Evolutionary conservation across 345 rosid species (phyloP).

Genomic region (Populus simonii): DNA sequence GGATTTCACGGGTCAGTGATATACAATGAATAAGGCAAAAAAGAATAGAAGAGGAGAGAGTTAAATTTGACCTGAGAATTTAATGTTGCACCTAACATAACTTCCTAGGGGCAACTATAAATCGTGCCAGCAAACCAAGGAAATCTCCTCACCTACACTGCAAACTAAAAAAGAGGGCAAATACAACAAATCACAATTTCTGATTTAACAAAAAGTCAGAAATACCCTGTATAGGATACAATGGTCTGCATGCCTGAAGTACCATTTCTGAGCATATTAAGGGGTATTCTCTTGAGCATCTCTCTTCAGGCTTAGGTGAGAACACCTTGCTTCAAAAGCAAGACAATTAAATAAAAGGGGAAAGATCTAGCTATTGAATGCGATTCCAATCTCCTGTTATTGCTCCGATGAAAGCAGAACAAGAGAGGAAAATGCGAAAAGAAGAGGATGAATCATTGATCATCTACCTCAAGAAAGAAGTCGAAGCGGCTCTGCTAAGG

Average conservation of each 20-base stretch:
- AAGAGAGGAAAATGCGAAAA: constrained; percentile 38
- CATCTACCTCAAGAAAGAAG: constrained; percentile 54
- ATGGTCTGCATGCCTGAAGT: constrained; percentile 1
- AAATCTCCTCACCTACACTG: constrained; percentile 23
- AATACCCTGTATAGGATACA: constrained; percentile 16
- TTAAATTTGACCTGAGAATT: constrained; percentile 27
- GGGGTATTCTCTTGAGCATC: constrained; percentile 24
- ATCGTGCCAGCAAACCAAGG: constrained; percentile 20
- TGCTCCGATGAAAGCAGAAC: constrained; percentile 13
- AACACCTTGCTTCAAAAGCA: constrained; percentile 41
- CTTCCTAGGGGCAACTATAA: constrained; percentile 24
- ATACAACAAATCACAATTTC: not conserved
- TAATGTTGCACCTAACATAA: constrained; percentile 49
- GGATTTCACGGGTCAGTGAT: not conserved
- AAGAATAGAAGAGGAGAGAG: not conserved
- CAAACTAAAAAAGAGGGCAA: not conserved
- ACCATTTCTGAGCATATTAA: constrained; percentile 11
- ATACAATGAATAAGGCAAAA: not conserved
- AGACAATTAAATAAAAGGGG: constrained; percentile 19
- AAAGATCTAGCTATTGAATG: constrained; percentile 18
- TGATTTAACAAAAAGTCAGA: constrained; percentile 4
- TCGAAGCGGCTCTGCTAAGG: constrained; percentile 51
- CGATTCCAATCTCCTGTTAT: not conserved
- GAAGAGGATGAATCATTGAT: constrained; percentile 54
- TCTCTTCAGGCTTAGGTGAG: constrained; percentile 26